A percentile compares a stretch with the other conserved stretches of the same genome.
Evolutionary conservation across 2,329 filamentous ascomycete genomes (phyloP).

Genomic region (Penicillium fuscoglaucum): DNA sequence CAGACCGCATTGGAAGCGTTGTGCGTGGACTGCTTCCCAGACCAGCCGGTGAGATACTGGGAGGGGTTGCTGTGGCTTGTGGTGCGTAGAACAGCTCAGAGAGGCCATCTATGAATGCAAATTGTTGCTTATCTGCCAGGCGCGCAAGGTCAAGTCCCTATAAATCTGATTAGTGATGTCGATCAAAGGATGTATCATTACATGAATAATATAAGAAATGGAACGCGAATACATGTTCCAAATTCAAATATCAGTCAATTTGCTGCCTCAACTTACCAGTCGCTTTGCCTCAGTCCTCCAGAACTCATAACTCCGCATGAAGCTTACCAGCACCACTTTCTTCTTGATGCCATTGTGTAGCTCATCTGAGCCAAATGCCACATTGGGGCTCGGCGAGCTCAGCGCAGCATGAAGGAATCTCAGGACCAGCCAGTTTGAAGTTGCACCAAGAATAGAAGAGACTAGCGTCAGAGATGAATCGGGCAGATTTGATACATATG

Average conservation of each 20-base stretch:
- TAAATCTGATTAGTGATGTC: slow-evolving; percentile 1
- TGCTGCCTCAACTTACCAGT: slow-evolving; percentile 53
- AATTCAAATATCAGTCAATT: neutral
- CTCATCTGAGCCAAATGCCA: slow-evolving; percentile 26
- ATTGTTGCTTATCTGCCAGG: slow-evolving; percentile 57
- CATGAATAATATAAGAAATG: neutral
- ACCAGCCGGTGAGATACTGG: slow-evolving; percentile 15
- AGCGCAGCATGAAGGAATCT: slow-evolving; percentile 54
- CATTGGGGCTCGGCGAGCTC: slow-evolving; percentile 20
- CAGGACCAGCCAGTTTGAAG: slow-evolving; percentile 58
- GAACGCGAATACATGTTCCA: neutral
- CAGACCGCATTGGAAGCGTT: slow-evolving; percentile 31
- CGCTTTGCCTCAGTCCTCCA: slow-evolving; percentile 72
- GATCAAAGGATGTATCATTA: neutral
- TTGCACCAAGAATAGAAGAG: slow-evolving; percentile 48
- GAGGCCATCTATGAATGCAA: slow-evolving; percentile 76
- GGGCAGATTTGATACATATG: slow-evolving; percentile 40
- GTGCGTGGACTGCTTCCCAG: slow-evolving; percentile 23
- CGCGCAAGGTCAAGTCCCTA: slow-evolving; percentile 71
- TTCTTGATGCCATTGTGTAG: slow-evolving; percentile 37
- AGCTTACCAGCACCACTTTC: slow-evolving; percentile 75
- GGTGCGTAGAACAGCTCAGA: slow-evolving; percentile 54
- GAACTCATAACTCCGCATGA: slow-evolving; percentile 73
- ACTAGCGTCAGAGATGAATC: slow-evolving; percentile 44
- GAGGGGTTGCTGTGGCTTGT: slow-evolving; percentile 13